Evolutionary conservation across 257 asterid genomes (phyloP), one percentile per base, ranked within the genome.

Genomic region (Cynanchum wilfordii): DNA sequence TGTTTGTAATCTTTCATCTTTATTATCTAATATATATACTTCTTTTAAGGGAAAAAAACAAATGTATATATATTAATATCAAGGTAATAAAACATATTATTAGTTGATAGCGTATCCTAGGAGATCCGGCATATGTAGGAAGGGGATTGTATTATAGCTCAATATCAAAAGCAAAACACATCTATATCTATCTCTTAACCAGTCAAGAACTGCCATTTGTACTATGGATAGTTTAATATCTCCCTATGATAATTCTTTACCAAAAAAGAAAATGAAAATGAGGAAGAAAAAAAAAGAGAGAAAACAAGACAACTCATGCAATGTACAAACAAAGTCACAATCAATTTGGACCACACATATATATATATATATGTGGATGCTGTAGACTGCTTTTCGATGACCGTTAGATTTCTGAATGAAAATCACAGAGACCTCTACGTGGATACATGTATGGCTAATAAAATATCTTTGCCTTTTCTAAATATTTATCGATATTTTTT

Each of bases 141-240:
- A 2, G 10, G 56, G 5, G 25, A 6, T 65, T 40, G 27, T 7
- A 0, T 66, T 66, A 2, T 19, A 27, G 38, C 49, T 33, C 7
- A 20, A 38, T 36, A 66, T 44, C 70, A 38, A 36, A 40, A 40
- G 30, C 17, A 40, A 36, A 66, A 7, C 12, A 36, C 27, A 66
- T 40, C 45, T 40, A 40, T 40, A 20, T 66, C 20, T 10, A 42
- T 1, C 11, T 33, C 44, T 7, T 38, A 24, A 52, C 70, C 70
- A 38, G 22, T 29, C 52, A 19, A 33, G 10, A 24, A 40, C 20
- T 66, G 52, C 70, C 70, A 66, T 66, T 8, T 66, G 70, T 66
- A 7, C 27, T 66, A 2, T n/a, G 54, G 70, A 66, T 66, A 44
- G 19, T 38, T 19, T 44, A 66, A 66, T 66, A 66, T 66, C 70